phyloP scores from a whole-genome alignment of 768 basidiomycete species.

The Cystobasidium tubakii region DNA sequence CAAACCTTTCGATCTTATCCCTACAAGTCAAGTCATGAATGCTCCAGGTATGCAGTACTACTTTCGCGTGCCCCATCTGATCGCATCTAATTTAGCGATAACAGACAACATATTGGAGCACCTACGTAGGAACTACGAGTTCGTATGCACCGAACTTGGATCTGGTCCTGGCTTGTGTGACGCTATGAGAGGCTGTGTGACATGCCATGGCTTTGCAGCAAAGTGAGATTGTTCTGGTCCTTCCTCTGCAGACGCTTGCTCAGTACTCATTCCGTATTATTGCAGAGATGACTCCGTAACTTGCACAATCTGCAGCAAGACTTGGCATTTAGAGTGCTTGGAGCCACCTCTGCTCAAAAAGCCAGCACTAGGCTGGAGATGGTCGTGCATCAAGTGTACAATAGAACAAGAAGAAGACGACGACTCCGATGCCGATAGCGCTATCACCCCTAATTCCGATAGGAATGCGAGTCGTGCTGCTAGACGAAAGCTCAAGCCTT shows the following conservation, averaged over 20 bases:
- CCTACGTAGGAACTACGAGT: slow-evolving; percentile 79
- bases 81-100: slow-evolving; percentile 53
- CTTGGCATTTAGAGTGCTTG: slow-evolving; percentile 91
- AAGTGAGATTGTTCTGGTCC: slow-evolving; percentile 56
- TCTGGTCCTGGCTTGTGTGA: slow-evolving; percentile 85
- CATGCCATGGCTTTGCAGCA: slow-evolving; percentile 82
- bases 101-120: slow-evolving; percentile 72
- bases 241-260: background rate
- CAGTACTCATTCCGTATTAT: too few relatives aligned
- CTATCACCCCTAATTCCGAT: background rate
- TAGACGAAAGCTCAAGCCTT: background rate
- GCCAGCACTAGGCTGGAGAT: slow-evolving; percentile 91
- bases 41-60: slow-evolving; percentile 57
- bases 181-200: slow-evolving; percentile 71
- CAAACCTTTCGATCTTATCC: slow-evolving; percentile 93
- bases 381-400: slow-evolving; percentile 62
- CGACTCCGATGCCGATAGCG: slow-evolving; percentile 16
- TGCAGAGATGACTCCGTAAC: slow-evolving; percentile 73
- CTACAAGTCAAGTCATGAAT: slow-evolving; percentile 76
- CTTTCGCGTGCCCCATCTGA: slow-evolving; percentile 33
- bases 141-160: slow-evolving; percentile 90
- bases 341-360: slow-evolving; percentile 83
- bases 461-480: background rate
- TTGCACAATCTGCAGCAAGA: slow-evolving; percentile 84
- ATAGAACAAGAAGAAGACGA: slow-evolving; percentile 20